Conservation (phyloP, 306 rosid species). For the Boehmeria nivea region DNA sequence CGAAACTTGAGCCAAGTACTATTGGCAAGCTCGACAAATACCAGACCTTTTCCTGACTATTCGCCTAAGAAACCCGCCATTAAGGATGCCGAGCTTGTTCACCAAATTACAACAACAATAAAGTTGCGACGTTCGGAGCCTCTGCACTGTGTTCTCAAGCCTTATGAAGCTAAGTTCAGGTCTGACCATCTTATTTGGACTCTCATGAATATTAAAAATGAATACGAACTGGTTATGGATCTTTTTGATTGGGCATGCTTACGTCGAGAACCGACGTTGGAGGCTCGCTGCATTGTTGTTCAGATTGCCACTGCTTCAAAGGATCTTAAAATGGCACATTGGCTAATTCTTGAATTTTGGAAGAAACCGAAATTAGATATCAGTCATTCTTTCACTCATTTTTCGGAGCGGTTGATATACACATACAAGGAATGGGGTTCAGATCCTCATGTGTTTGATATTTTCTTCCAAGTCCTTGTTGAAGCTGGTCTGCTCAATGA, state of each 20-base stretch:
- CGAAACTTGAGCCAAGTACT: conserved; percentile 20
- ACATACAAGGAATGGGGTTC: conserved; percentile 84
- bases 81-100: conserved; percentile 54
- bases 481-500: conserved; percentile 52
- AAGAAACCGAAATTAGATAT: conserved; percentile 38
- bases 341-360: conserved; percentile 57
- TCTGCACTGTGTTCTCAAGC: conserved; percentile 49
- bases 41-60: conserved; percentile 80
- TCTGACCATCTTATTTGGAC: conserved; percentile 66
- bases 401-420: conserved; percentile 57
- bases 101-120: conserved; percentile 50
- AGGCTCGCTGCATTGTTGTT: conserved; percentile 64
- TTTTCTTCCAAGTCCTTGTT: conserved; percentile 69
- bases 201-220: conserved; percentile 50
- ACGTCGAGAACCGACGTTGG: conserved; percentile 48
- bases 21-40: conserved; percentile 29
- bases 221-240: conserved; percentile 49
- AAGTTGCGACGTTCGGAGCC: conserved; percentile 65
- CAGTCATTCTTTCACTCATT: conserved; percentile 26
- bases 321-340: conserved; percentile 56
- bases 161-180: conserved; percentile 50
- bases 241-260: conserved; percentile 68
- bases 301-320: conserved; percentile 61
- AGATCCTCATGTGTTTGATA: conserved; percentile 66
- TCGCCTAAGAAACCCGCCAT: conserved; percentile 61